Evolutionary conservation across 2,329 filamentous ascomycete species (phyloP).

Genomic region (Diaporthe helianthi): DNA sequence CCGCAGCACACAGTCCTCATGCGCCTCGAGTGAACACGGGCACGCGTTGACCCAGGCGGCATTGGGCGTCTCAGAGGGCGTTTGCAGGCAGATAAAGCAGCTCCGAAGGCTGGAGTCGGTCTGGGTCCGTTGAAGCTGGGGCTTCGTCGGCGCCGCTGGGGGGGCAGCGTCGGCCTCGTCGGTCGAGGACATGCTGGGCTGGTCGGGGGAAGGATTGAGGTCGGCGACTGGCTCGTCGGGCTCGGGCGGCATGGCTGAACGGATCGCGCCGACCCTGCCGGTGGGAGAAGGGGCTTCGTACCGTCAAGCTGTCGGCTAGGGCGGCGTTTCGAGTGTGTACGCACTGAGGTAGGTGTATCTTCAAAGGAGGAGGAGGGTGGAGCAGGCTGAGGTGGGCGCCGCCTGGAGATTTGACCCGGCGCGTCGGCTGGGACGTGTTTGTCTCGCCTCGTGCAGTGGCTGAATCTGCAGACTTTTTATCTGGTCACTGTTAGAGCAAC

Average conservation of each 20-base stretch:
- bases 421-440: background rate
- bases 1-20: slow-evolving; percentile 86
- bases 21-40: slow-evolving; percentile 87
- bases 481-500: background rate
- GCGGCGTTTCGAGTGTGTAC: background rate
- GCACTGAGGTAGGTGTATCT: background rate
- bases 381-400: background rate
- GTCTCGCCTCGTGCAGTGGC: background rate
- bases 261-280: background rate
- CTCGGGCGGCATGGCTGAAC: slow-evolving; percentile 10
- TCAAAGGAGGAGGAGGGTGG: background rate
- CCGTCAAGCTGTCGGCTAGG: background rate
- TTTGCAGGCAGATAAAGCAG: slow-evolving; percentile 71
- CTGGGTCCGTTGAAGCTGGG: slow-evolving; percentile 28
- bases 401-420: slow-evolving; percentile 2
- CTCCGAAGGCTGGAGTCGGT: slow-evolving; percentile 44
- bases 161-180: slow-evolving; percentile 4
- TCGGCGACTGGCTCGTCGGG: slow-evolving; percentile 17
- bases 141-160: background rate
- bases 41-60: slow-evolving; percentile 84
- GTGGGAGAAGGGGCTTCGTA: background rate
- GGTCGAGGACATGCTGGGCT: slow-evolving; percentile 6
- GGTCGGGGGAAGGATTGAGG: background rate
- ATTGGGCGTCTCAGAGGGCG: slow-evolving; percentile 57
- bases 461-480: background rate